Evolutionary conservation across 2,329 filamentous ascomycete species (phyloP).

Genomic region (Lecanosticta acicola): DNA sequence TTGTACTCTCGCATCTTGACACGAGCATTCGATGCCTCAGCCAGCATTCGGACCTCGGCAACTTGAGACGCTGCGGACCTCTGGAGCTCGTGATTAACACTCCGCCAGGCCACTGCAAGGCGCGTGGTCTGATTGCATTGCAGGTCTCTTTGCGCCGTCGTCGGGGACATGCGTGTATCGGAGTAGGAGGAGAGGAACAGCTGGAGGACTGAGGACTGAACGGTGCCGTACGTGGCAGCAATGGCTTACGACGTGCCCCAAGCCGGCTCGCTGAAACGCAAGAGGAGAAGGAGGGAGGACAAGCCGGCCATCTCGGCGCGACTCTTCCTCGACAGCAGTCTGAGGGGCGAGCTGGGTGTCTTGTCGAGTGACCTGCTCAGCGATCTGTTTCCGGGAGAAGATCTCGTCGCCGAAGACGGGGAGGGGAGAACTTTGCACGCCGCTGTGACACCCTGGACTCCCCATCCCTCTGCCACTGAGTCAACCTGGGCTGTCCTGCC

Average conservation of each 20-base stretch:
- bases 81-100: no score
- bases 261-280: slow-evolving; percentile 46
- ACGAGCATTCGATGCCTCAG: no score
- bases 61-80: no score
- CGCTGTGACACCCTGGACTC: slow-evolving; percentile 69
- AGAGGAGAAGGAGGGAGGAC: slow-evolving; percentile 51
- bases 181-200: no score
- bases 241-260: slow-evolving; percentile 43
- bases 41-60: no score
- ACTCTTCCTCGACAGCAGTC: slow-evolving; percentile 75
- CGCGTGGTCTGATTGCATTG: no score
- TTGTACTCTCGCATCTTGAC: no score
- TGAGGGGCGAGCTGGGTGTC: slow-evolving; percentile 79
- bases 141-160: no score
- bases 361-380: slow-evolving; percentile 80
- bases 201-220: background rate
- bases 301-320: slow-evolving; percentile 73
- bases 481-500: slow-evolving; percentile 82
- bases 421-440: slow-evolving; percentile 15
- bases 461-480: slow-evolving; percentile 51
- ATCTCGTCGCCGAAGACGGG: slow-evolving; percentile 1
- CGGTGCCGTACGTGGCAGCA: slow-evolving; percentile 6
- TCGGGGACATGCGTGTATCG: no score
- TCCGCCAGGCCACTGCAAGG: no score
- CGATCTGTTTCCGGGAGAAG: slow-evolving; percentile 62